Conservation (phyloP, 2,329 filamentous ascomycete species). For the Ascochyta fabae region DNA sequence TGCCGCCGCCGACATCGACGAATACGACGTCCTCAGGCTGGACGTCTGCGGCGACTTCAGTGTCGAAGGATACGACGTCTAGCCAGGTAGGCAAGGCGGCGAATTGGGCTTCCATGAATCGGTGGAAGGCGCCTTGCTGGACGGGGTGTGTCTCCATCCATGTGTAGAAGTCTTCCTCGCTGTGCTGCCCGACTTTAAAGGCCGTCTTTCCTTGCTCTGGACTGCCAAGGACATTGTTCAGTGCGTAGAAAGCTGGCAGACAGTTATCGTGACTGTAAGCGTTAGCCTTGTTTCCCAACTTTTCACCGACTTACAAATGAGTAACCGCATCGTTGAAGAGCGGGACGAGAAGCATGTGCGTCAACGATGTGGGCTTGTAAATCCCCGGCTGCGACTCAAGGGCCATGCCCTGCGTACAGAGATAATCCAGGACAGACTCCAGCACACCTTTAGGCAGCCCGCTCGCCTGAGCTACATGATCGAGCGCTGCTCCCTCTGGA, state of each 20-base stretch:
- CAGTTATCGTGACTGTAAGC: conserved; percentile 7
- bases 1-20: conserved; percentile 10
- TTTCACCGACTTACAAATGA: conserved; percentile 5
- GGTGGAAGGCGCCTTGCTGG: conserved; percentile 12
- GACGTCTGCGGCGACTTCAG: not conserved
- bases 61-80: conserved; percentile 8
- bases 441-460: not conserved
- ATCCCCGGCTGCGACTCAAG: not conserved
- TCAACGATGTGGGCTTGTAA: conserved; percentile 4
- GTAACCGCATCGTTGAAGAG: conserved; percentile 12
- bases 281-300: not conserved
- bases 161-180: conserved; percentile 8
- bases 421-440: conserved; percentile 3
- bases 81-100: not conserved
- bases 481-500: not conserved
- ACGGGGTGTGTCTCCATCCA: conserved; percentile 10
- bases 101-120: conserved; percentile 7
- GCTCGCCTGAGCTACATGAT: not conserved
- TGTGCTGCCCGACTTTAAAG: conserved; percentile 6
- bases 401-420: conserved; percentile 7
- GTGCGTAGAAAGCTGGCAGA: conserved; percentile 2
- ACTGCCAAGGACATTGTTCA: not conserved
- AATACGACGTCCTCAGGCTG: not conserved
- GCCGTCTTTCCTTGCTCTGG: not conserved
- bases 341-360: conserved; percentile 9